Percentiles rank a stretch among this genome's conserved stretches.
Conservation (phyloP, 805 yeast genomes). For the Jamesozyma hellenica region DNA sequence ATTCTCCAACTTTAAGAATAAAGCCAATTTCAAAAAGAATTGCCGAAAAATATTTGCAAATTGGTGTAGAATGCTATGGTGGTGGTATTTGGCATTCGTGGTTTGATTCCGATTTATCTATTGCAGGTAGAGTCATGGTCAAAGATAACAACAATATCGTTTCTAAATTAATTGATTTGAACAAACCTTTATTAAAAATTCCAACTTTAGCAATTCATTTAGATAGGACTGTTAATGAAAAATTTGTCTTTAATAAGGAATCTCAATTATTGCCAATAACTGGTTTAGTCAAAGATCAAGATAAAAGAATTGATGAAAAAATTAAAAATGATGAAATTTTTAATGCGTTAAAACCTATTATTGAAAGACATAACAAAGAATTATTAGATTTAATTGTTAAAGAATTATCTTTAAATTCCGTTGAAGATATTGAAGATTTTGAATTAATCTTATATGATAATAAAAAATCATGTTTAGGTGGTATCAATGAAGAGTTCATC, state of each 20-base stretch:
- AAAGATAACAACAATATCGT: constrained; percentile 40
- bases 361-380: constrained; percentile 68
- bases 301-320: constrained; percentile 11
- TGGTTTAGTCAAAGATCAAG: constrained; percentile 40
- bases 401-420: constrained; percentile 42
- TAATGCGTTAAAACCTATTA: constrained; percentile 51
- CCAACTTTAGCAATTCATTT: constrained; percentile 94
- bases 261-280: constrained; percentile 79
- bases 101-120: constrained; percentile 87
- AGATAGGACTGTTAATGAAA: constrained; percentile 61
- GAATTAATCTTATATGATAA: constrained; percentile 80
- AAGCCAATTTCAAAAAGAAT: constrained; percentile 73
- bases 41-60: constrained; percentile 70
- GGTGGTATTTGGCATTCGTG: constrained; percentile 96
- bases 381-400: constrained; percentile 59
- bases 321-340: constrained; percentile 45
- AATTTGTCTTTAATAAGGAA: constrained; percentile 85
- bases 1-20: constrained; percentile 79
- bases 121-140: constrained; percentile 87
- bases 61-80: constrained; percentile 91
- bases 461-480: constrained; percentile 77
- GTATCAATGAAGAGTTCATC: constrained; percentile 80
- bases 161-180: constrained; percentile 66
- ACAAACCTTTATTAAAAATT: constrained; percentile 76
- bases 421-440: constrained; percentile 70